These are phyloP conservation scores for Choricystis sp. DNA, from an alignment of 139 green algal genomes.

Conservation along the genomic window DNA sequence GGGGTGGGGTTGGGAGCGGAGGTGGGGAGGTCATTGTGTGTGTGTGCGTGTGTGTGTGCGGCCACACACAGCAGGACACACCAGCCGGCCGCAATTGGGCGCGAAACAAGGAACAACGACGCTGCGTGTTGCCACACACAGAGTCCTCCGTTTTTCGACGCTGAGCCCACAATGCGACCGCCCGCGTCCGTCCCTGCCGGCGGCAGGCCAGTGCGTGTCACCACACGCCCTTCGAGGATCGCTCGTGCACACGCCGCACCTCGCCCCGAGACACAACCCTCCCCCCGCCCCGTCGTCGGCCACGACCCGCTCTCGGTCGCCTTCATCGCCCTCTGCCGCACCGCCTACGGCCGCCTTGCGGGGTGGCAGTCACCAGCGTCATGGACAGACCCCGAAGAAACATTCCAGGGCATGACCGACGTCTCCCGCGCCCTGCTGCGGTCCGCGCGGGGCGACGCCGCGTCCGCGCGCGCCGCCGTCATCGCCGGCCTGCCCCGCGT, in stretches of 20 bases:
- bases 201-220: not conserved
- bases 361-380: conserved; percentile 24
- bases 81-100: no score
- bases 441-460: conserved; percentile 17
- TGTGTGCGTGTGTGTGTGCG: not conserved
- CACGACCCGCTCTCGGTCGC: not conserved
- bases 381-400: conserved; percentile 22
- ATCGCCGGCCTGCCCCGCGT: conserved; percentile 44
- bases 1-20: not conserved
- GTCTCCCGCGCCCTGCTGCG: conserved; percentile 35
- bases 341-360: conserved; percentile 35
- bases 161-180: not conserved
- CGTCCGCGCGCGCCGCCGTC: conserved; percentile 37
- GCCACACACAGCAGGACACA: not conserved
- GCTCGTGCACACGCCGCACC: no score
- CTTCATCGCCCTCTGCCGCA: conserved; percentile 46
- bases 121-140: no score
- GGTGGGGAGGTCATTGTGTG: not conserved
- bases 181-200: no score
- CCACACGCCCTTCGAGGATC: no score
- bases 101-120: no score
- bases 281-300: not conserved
- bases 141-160: not conserved
- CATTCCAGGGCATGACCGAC: conserved; percentile 58
- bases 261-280: no score